Conservation (phyloP, 441 rosid species). For the Lepidium campestre region DNA sequence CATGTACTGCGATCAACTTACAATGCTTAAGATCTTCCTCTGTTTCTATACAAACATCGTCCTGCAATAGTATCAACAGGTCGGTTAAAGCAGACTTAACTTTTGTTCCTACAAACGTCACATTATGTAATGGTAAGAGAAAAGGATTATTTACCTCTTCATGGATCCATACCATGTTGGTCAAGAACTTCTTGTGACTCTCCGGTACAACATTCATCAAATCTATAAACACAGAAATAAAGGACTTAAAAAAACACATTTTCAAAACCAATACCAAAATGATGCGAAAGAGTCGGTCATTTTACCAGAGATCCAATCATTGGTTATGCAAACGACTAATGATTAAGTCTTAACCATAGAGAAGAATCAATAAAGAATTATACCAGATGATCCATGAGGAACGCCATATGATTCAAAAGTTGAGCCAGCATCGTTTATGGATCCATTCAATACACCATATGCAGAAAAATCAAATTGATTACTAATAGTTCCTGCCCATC, state of each 20-base stretch:
- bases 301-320: not conserved
- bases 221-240: slow-evolving; percentile 47
- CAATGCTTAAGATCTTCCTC: slow-evolving; percentile 46
- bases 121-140: not conserved
- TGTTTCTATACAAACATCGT: slow-evolving; percentile 54
- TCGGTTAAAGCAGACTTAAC: not conserved
- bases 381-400: slow-evolving; percentile 79
- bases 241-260: not conserved
- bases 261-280: not conserved
- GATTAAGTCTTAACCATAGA: not conserved
- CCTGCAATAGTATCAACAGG: slow-evolving; percentile 34
- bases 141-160: slow-evolving; percentile 48
- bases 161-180: slow-evolving; percentile 73
- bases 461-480: slow-evolving; percentile 26
- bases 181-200: slow-evolving; percentile 81
- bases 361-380: not conserved
- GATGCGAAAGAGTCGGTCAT: not conserved
- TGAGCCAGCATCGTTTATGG: slow-evolving; percentile 69
- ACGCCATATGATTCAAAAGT: slow-evolving; percentile 73
- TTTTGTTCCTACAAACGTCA: not conserved
- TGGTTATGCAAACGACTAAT: not conserved
- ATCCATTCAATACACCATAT: slow-evolving; percentile 51
- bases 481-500: slow-evolving; percentile 65
- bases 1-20: slow-evolving; percentile 75
- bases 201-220: slow-evolving; percentile 65